phyloP scores from a whole-genome alignment of 2,329 filamentous ascomycete species.

The Raffaelea arxii region DNA sequence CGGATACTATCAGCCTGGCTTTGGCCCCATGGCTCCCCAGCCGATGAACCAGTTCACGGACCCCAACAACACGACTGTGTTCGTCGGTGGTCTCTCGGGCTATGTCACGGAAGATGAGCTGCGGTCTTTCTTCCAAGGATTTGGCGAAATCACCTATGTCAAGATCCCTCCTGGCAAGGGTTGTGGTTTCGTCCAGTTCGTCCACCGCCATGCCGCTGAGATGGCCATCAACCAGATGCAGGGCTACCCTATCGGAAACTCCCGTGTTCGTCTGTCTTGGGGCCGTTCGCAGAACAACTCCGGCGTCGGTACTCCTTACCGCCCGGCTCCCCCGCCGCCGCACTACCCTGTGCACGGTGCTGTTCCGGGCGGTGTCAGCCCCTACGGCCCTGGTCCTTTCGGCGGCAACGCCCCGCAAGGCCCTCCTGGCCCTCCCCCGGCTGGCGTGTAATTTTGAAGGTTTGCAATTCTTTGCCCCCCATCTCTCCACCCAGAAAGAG shows the following conservation, averaged over 20 bases:
- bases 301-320: conserved; percentile 92
- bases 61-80: conserved; percentile 98
- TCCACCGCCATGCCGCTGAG: conserved; percentile 95
- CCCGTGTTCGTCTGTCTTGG: conserved; percentile 93
- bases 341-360: conserved; percentile 33
- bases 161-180: conserved; percentile 99
- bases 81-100: conserved; percentile 91
- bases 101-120: conserved; percentile 99
- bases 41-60: conserved; percentile 99
- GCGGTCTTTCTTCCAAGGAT: conserved; percentile 99
- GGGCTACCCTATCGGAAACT: conserved; percentile 98
- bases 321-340: conserved; percentile 67
- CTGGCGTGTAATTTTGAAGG: conserved; percentile 11
- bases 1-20: conserved; percentile 26
- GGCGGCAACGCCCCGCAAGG: conserved; percentile 35
- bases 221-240: conserved; percentile 99
- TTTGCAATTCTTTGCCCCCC: background rate
- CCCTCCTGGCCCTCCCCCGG: conserved; percentile 18
- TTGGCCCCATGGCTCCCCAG: conserved; percentile 21
- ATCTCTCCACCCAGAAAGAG: too few relatives aligned
- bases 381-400: conserved; percentile 36
- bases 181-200: conserved; percentile 97
- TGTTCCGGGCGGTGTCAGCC: conserved; percentile 27
- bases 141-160: conserved; percentile 98
- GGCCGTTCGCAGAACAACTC: conserved; percentile 99